Base-by-base conservation (phyloP, 257 asterid genomes). In the Solanum virginianum region DNA sequence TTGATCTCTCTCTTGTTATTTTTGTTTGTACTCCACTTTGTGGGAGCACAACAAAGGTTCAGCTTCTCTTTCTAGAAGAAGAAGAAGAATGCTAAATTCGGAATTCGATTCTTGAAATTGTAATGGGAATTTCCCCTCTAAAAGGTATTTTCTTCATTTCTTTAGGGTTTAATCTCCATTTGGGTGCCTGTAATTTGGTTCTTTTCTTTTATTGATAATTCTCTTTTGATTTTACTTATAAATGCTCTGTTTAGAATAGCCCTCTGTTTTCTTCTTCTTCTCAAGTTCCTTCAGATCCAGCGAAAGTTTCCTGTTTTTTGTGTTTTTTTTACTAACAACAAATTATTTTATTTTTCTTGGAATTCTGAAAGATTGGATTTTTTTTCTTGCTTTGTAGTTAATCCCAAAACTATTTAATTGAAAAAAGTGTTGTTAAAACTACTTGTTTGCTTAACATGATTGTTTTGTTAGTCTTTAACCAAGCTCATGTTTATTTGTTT, bases 41-140 rank as follows among this genome's bases (percentile, higher is more conserved):
- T 79, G 39, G 49, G 83, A 79, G 65, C 65, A 51, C 17, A 79
- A 26, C 2, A 53, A 79, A 26, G 75, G 81, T 84, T 56, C n/a
- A 85, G 80, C 83, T 89, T 89, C 91, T 83, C 88, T 79, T 85
- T 90, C 69, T 86, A 69, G 87, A 85, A 77, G 10, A 75, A 70
- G 47, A 66, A 45, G 10, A 77, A 77, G 49, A 77, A 51, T 79
- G 17, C 49, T 26, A 36, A 51, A 87, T 86, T 36, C 80, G 53
- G 72, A 84, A 86, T 87, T 63, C 87, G 91, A 53, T 26, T 82
- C 84, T 63, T 75, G 80, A 87, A 86, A 87, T 87, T 87, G 45
- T 85, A 84, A 84, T 68, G 80, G 63, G 43, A 7, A 82, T 88
- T 80, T 86, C 59, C 43, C 79, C 53, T 80, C 54, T 24, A 32